Base-by-base conservation (phyloP, 2,329 filamentous ascomycete genomes). In the Furcasterigmium furcatum region DNA sequence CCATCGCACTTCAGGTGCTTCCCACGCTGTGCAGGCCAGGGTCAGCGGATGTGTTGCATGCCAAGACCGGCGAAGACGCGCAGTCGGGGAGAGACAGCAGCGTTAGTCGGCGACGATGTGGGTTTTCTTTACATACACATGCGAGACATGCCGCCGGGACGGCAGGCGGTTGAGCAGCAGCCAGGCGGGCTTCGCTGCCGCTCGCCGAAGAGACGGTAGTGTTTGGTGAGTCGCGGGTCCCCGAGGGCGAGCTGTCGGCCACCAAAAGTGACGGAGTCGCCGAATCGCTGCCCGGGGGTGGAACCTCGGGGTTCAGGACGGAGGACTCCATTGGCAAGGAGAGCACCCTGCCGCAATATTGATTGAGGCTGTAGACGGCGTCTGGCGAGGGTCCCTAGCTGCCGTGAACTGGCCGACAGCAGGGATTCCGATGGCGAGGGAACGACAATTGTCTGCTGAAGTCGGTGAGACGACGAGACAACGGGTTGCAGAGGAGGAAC, bases 1-100 rank as follows among this genome's bases (percentile, higher is more conserved):
- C 85, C 86, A 62, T 91, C 85, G 60, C 87, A 91, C 61, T 89
- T 91, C 41, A 91, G 74, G 63, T 91, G 88, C 58, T 88, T 82
- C 52, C 60, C 68, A 43, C 79, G 72, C 79, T 82, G 24, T 30
- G 14, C 12, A 18, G 34, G n/a, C 9, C 18, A 18, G 34, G 34
- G 34, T 36, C 16, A 36, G 34, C 18, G 12, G 6, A 32, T 13
- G 13, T n/a, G n/a, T 12, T 7, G 58, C 43, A 38, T 18, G 34
- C 34, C 34, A 36, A 36, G 34, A 18, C 34, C 18, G 34, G 34
- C n/a, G 34, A 36, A 36, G 34, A 36, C n/a, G 30, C 16, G 30
- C 9, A 36, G 30, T 27, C 35, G 40, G 34, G 24, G 39, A 43
- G 30, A 32, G 9, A 32, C 24, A 41, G 30, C 30, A 27, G 24